Evolutionary conservation across 2,329 filamentous ascomycete species (phyloP), one percentile per base, ranked within the genome.

Genomic region (Hypoxylon sp.): DNA sequence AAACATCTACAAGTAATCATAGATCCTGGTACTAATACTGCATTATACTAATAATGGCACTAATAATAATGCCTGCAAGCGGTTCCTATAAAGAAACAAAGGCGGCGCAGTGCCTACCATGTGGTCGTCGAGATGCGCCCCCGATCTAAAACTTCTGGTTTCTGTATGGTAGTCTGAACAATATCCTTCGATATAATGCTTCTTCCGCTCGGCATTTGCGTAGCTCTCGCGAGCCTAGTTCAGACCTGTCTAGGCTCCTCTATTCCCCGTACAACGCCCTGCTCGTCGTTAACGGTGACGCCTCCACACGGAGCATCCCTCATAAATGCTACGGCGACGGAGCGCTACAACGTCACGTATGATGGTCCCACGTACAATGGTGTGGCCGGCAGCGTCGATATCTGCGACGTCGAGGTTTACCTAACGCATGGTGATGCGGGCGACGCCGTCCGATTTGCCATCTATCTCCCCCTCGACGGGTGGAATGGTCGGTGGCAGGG

Each of bases 401-500:
- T 74, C 43, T 74, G 73, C 49, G 69, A 73, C 28, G 68, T 74
- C 21, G 66, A 73, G 49, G 67, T 72, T 14, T 70, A 49, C 56
- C 60, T 74, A n/a, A 74, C 72, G 32, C 73, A 74, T 63, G 68
- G 67, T 2, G 60, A 71, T 45, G 72, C 70, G 13, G 67, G 65
- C 19, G 73, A 74, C 36, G 63, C 62, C 14, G 72, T 74, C 34
- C 63, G 69, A n/a, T 56, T 72, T 46, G 25, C 61, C 30, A 65
- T 74, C 28, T 74, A 69, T 30, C 67, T 74, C 10, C 73, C 73
- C 19, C 68, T 72, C 23, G 9, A 43, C 0, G 67, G 65, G 32
- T 75, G 72, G 72, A 75, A 74, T 63, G 72, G 73, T n/a, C 61
- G 73, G 38, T 75, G 64, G 61, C 71, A 72, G 60, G 73, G 72